Conservation (phyloP, 108 stramenopile genomes). For the Cyclotella choctawhatcheeana region DNA sequence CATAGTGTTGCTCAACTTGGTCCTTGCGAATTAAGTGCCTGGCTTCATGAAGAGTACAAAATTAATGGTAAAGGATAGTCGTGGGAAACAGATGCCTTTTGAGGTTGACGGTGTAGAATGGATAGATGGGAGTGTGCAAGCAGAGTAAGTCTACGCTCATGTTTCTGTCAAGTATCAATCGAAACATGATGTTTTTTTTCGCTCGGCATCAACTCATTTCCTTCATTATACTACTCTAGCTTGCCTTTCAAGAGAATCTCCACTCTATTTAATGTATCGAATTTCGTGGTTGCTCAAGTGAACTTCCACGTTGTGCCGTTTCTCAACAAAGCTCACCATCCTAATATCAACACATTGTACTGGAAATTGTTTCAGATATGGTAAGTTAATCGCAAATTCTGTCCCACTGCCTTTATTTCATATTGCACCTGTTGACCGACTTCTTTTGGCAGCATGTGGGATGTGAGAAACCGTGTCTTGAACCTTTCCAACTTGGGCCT, state of each 20-base stretch:
- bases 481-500: constrained; percentile 83
- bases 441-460: constrained; percentile 70
- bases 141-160: constrained; percentile 71
- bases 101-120: constrained; percentile 96
- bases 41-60: constrained; percentile 92
- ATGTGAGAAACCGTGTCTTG: constrained; percentile 80
- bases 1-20: not conserved
- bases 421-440: too few relatives aligned
- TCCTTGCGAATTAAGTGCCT: constrained; percentile 54
- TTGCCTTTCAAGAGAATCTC: constrained; percentile 92
- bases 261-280: constrained; percentile 90
- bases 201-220: not conserved
- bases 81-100: constrained; percentile 84
- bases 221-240: not conserved
- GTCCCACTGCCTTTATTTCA: too few relatives aligned
- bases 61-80: constrained; percentile 81
- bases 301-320: constrained; percentile 95
- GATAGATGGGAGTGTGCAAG: constrained; percentile 94
- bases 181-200: too few relatives aligned
- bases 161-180: too few relatives aligned
- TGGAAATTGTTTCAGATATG: constrained; percentile 81
- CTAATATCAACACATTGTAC: constrained; percentile 65
- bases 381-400: constrained; percentile 8
- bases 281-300: constrained; percentile 90
- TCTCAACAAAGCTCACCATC: constrained; percentile 87